Conservation (phyloP, 2,329 filamentous ascomycete species). For the Diaporthe eres region DNA sequence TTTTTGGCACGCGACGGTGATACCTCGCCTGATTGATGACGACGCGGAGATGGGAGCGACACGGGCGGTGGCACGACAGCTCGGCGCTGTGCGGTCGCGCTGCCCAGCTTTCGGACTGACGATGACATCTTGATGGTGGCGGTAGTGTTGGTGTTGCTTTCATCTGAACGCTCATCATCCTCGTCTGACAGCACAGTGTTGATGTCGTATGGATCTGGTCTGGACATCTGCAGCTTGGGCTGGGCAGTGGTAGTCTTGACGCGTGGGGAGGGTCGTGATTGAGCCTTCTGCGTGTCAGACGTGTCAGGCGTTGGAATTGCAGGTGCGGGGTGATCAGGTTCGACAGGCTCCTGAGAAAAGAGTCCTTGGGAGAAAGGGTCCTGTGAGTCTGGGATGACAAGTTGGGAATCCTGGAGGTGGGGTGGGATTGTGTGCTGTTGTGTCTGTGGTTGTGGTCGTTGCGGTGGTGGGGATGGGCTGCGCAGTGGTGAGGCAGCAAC, state of each 20-base stretch:
- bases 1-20: not conserved
- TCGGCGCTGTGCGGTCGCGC: not conserved
- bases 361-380: not conserved
- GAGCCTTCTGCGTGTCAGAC: not conserved
- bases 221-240: not conserved
- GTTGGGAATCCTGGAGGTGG: slow-evolving; percentile 10
- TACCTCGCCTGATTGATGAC: not conserved
- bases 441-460: not conserved
- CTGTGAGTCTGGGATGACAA: slow-evolving; percentile 30
- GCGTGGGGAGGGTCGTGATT: not conserved
- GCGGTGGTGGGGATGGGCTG: not conserved
- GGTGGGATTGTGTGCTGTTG: not conserved
- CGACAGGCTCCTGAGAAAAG: slow-evolving; percentile 2
- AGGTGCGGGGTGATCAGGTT: not conserved
- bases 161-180: not conserved
- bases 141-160: not conserved
- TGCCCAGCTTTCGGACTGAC: slow-evolving; percentile 36
- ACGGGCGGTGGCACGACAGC: not conserved
- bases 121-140: slow-evolving; percentile 1
- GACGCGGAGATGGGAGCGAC: not conserved
- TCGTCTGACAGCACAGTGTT: slow-evolving; percentile 27
- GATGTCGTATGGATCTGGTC: slow-evolving; percentile 40
- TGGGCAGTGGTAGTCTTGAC: not conserved
- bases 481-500: not conserved
- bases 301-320: not conserved